Evolutionary conservation across 2,329 filamentous ascomycete genomes (phyloP), one percentile per base, ranked within the genome.

Genomic region (Teratosphaeria epicoccoides): DNA sequence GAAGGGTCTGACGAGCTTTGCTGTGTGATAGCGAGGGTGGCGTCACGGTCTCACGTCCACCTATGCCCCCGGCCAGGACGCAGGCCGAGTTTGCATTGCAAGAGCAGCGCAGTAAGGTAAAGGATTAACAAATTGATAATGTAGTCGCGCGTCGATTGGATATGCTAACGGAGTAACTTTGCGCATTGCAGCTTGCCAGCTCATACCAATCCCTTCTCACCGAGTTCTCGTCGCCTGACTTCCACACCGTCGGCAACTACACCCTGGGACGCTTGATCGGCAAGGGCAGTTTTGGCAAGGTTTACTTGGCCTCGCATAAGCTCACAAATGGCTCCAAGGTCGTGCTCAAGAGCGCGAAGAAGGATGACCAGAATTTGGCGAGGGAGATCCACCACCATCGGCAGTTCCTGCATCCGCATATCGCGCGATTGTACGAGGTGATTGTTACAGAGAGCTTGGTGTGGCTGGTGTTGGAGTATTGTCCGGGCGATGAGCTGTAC

Each of bases 251-350:
- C 55, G 93, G 93, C 61, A 97, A 96, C 73, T 98, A 98, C 71
- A 84, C 84, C 29, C 79, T 98, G 52, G 93, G 93, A 45, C 84
- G 84, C 54, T 76, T 98, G 53, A 95, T 98, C 67, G 93, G 93
- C 60, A 98, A 97, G 68, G 93, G 93, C 52, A 96, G 90, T 57
- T 98, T 98, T 71, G 93, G 93, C 63, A 97, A 96, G 73, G 93
- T 98, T 64, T 98, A 98, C 70, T 78, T 98, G 53, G 93, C 91
- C 53, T 83, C 84, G 45, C 93, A 98, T 71, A 97, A 96, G 71
- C 88, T 98, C 70, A 97, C 88, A 65, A 96, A 96, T 82, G 91
- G 90, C 65, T 95, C 90, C 67, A 97, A 96, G 82, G 93, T 98
- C 62, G 93, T 98, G 29, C 87, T 98, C 72, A 98, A 98, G 73